phyloP scores from a whole-genome alignment of 1,139 yeast species.

The Suhomyces chickasaworum region DNA sequence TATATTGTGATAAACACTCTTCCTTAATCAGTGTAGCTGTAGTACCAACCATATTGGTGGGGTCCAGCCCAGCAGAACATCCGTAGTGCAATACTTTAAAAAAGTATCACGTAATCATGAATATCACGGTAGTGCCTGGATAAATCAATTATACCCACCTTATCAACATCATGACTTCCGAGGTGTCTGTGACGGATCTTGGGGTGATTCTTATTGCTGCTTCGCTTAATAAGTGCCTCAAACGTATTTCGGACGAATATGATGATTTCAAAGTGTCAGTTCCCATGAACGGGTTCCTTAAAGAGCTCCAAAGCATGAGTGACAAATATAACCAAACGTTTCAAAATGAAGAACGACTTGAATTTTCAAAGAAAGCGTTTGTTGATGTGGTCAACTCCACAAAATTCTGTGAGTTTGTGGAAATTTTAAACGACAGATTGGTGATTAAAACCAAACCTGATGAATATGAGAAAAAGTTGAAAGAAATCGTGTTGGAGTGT shows the following conservation, averaged over 20 bases:
- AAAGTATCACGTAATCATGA: no score
- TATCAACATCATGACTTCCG: conserved; percentile 1
- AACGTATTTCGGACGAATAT: conserved; percentile 10
- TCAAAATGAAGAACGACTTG: not conserved
- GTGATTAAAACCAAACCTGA: conserved; percentile 22
- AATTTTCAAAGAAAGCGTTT: conserved; percentile 16
- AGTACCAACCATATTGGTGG: no score
- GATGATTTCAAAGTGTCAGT: conserved; percentile 19
- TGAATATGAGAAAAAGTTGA: conserved; percentile 23
- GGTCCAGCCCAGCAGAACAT: no score
- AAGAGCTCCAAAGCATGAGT: conserved; percentile 22
- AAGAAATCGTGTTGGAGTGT: conserved; percentile 29
- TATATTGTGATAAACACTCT: conserved; percentile 5
- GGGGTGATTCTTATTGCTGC: conserved; percentile 32
- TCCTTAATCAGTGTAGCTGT: not conserved
- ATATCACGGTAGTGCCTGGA: not conserved
- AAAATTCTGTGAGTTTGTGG: conserved; percentile 24
- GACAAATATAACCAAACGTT: conserved; percentile 14
- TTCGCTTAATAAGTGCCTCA: conserved; percentile 29
- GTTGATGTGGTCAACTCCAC: conserved; percentile 15
- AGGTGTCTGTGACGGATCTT: conserved; percentile 4
- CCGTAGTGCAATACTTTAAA: not conserved
- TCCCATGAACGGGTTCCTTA: conserved; percentile 22
- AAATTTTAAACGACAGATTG: conserved; percentile 20
- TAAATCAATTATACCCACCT: not conserved